A percentile compares a stretch with the other conserved stretches of the same genome.
phyloP scores from a whole-genome alignment of 2,329 filamentous ascomycete genomes.

The Epichloe typhina region DNA sequence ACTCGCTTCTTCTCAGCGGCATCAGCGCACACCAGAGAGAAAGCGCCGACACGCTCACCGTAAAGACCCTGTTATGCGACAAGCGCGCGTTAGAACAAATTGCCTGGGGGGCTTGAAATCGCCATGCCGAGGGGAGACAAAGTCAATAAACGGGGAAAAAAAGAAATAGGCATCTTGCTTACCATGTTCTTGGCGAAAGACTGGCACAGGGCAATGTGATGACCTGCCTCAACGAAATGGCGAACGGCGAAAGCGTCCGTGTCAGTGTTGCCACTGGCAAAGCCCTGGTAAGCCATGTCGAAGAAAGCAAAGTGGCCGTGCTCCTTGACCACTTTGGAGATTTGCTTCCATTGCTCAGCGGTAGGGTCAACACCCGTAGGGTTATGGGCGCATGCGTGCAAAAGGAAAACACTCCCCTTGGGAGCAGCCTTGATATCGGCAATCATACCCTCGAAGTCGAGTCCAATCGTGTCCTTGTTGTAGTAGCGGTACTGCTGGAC shows the following conservation, averaged over 20 bases:
- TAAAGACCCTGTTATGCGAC: constrained; percentile 61
- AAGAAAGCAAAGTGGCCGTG: constrained; percentile 91
- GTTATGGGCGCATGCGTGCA: constrained; percentile 97
- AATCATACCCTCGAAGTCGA: constrained; percentile 91
- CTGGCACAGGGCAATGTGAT: constrained; percentile 78
- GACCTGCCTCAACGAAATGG: constrained; percentile 85
- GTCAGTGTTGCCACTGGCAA: constrained; percentile 84
- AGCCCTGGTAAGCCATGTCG: constrained; percentile 99
- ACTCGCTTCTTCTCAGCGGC: constrained; percentile 89
- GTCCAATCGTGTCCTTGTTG: constrained; percentile 94
- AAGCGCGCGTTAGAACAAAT: background rate
- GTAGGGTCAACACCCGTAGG: constrained; percentile 94
- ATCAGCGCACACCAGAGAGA: constrained; percentile 78
- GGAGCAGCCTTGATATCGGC: constrained; percentile 83
- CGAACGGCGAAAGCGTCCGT: constrained; percentile 88
- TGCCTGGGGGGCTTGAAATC: background rate
- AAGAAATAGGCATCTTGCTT: constrained; percentile 13
- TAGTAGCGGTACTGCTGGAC: constrained; percentile 98
- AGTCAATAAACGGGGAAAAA: background rate
- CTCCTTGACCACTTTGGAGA: constrained; percentile 75
- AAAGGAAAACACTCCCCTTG: constrained; percentile 78
- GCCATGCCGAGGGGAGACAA: background rate
- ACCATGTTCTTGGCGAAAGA: constrained; percentile 99
- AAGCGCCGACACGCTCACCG: constrained; percentile 93
- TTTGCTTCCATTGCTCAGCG: constrained; percentile 80